phyloP scores from a whole-genome alignment of 192 early-diverging fungal species.

The Gonapodya sp. region DNA sequence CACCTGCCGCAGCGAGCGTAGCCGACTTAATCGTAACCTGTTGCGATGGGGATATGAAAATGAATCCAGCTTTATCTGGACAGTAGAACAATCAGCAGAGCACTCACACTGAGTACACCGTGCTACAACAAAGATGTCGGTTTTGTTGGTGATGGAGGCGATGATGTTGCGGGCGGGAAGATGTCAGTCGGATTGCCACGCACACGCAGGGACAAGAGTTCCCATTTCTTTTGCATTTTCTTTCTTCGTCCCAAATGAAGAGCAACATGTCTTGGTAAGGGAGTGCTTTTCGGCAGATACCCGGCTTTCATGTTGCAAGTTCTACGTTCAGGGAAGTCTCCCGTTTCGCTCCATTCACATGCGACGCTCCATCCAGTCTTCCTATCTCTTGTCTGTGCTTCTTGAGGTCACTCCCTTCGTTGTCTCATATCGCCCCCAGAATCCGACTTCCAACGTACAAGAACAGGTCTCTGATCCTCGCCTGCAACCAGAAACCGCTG shows the following conservation, averaged over 20 bases:
- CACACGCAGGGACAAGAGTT: no score
- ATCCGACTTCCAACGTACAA: not conserved
- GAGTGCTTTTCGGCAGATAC: no score
- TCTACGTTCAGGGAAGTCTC: no score
- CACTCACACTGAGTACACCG: not conserved
- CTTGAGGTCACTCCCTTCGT: not conserved
- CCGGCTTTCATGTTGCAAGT: no score
- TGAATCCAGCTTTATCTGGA: not conserved
- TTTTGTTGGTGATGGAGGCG: not conserved
- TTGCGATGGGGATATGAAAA: not conserved
- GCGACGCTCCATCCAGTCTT: no score
- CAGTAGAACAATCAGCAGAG: not conserved
- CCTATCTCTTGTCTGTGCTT: not conserved
- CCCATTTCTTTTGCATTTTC: no score
- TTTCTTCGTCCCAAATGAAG: no score
- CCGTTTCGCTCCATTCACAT: no score
- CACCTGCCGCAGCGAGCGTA: not conserved
- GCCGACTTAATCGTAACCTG: not conserved
- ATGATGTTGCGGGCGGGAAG: no score
- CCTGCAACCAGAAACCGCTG: not conserved
- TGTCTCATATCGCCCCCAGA: not conserved
- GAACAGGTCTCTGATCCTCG: not conserved
- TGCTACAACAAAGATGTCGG: not conserved
- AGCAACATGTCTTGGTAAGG: no score
- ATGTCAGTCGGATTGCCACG: no score